A percentile compares a stretch with the other conserved stretches of the same genome.
Evolutionary conservation across 345 rosid genomes (phyloP).

Genomic region (Lagerstroemia speciosa): DNA sequence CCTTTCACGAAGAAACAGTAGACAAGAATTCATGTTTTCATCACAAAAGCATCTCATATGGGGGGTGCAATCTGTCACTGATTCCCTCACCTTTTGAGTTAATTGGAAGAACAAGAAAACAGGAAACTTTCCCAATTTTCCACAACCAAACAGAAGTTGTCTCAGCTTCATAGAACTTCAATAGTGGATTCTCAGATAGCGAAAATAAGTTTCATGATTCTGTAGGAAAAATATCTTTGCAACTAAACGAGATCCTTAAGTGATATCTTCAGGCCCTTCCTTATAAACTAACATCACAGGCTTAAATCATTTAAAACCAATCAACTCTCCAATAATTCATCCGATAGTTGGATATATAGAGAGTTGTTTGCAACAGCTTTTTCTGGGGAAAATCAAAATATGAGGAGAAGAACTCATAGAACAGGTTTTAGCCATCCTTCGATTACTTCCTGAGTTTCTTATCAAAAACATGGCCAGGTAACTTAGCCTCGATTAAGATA

Average conservation of each 20-base stretch:
- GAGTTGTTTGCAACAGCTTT: neutral
- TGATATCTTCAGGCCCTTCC: neutral
- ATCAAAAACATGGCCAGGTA: slow-evolving; percentile 56
- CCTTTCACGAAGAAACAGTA: neutral
- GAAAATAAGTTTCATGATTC: too few species aligned
- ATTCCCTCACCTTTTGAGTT: neutral
- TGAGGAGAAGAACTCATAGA: neutral
- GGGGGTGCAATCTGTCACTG: neutral
- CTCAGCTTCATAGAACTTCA: too few species aligned
- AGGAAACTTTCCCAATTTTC: neutral
- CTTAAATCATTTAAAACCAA: too few species aligned
- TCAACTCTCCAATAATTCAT: neutral
- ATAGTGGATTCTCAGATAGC: neutral
- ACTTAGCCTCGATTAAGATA: slow-evolving; percentile 66
- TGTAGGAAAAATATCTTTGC: neutral
- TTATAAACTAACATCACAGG: neutral
- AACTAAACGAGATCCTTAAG: neutral
- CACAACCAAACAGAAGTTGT: neutral
- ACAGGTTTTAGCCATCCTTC: slow-evolving; percentile 51
- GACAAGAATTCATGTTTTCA: neutral
- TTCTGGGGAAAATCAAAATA: neutral
- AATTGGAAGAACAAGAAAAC: neutral
- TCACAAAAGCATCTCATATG: neutral
- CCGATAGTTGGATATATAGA: neutral
- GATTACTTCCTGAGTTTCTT: slow-evolving; percentile 53